Evolutionary conservation across 345 rosid species (phyloP).

Genomic region (Camelina hispida): DNA sequence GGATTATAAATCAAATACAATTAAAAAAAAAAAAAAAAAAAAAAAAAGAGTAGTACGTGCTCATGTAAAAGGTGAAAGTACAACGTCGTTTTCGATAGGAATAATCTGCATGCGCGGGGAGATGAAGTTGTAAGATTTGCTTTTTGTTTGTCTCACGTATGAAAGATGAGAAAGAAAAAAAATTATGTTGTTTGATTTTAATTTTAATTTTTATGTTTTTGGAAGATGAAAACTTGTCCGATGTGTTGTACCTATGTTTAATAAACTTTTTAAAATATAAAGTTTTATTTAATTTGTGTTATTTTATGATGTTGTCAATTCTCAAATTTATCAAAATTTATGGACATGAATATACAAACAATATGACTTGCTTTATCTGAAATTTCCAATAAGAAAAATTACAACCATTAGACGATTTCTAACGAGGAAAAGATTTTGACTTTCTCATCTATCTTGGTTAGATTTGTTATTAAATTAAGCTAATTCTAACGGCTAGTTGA

Average conservation of each 20-base stretch:
- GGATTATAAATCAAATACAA: conserved; percentile 46
- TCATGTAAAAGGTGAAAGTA: conserved; percentile 31
- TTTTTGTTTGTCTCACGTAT: conserved; percentile 40
- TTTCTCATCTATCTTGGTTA: too few relatives aligned
- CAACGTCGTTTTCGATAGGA: conserved; percentile 32
- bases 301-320: background rate
- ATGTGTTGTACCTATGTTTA: conserved; percentile 29
- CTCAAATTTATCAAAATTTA: background rate
- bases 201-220: conserved; percentile 2
- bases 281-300: background rate
- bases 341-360: background rate
- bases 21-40: background rate
- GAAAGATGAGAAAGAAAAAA: conserved; percentile 2
- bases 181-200: conserved; percentile 17
- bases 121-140: conserved; percentile 36
- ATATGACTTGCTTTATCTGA: too few relatives aligned
- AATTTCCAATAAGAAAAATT: too few relatives aligned
- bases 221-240: conserved; percentile 5
- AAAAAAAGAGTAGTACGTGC: conserved; percentile 29
- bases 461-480: too few relatives aligned
- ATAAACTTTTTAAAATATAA: conserved; percentile 6
- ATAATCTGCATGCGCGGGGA: conserved; percentile 16
- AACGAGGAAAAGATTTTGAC: too few relatives aligned
- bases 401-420: too few relatives aligned
- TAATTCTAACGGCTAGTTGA: background rate